A percentile compares a stretch with the other conserved stretches of the same genome.
These are phyloP conservation scores for Takashimella koratensis DNA, from an alignment of 1,284 basidiomycete species.

Conservation along the genomic window DNA sequence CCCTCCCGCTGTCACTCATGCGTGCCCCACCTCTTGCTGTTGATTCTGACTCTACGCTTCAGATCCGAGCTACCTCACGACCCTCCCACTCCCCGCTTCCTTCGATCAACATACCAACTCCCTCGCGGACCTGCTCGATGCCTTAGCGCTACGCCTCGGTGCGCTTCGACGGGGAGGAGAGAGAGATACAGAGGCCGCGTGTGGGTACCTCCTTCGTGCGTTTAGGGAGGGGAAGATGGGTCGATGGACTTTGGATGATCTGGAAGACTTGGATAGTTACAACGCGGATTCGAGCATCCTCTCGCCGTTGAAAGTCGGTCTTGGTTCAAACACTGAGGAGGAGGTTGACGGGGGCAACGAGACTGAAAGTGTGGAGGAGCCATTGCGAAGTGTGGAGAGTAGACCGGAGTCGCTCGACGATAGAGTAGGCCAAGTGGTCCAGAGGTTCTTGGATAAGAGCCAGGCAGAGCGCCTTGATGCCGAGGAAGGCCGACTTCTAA, in stretches of 20 bases:
- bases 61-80: constrained; percentile 56
- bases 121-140: constrained; percentile 61
- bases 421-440: not conserved
- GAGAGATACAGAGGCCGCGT: constrained; percentile 65
- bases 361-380: not conserved
- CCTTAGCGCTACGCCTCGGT: constrained; percentile 69
- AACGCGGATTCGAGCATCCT: not conserved
- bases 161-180: constrained; percentile 74
- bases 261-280: constrained; percentile 20
- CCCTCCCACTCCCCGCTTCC: constrained; percentile 55
- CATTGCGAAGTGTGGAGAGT: too few relatives aligned
- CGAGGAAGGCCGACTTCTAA: constrained; percentile 13
- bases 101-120: constrained; percentile 58
- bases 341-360: not conserved
- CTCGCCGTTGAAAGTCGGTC: not conserved
- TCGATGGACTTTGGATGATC: constrained; percentile 52
- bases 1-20: too few relatives aligned
- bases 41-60: constrained; percentile 55
- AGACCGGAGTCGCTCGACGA: not conserved
- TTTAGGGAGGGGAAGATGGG: constrained; percentile 69
- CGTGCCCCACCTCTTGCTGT: too few relatives aligned
- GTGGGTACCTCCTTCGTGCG: constrained; percentile 74
- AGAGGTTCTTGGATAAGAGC: not conserved
- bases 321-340: not conserved
- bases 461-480: constrained; percentile 10